These are phyloP conservation scores for Lentinus tigrinus DNA, from an alignment of 768 basidiomycete genomes.

Conservation along the genomic window DNA sequence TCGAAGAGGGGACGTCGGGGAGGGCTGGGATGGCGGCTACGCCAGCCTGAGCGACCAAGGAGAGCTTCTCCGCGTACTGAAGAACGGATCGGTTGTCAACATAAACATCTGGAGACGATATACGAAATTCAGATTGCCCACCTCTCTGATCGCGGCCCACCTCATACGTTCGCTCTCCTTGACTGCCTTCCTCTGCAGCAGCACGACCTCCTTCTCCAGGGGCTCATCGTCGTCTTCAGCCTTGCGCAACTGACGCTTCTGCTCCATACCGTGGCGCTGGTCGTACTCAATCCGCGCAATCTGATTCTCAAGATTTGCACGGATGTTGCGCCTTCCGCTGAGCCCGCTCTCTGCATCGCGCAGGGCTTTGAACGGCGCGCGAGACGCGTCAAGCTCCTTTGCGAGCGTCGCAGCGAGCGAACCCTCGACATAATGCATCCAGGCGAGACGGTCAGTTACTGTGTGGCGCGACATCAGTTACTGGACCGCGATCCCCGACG, in stretches of 20 bases:
- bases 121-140: slow-evolving; percentile 27
- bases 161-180: slow-evolving; percentile 73
- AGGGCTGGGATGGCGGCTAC: slow-evolving; percentile 59
- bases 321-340: slow-evolving; percentile 60
- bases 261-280: slow-evolving; percentile 62
- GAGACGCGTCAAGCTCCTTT: slow-evolving; percentile 59
- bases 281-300: slow-evolving; percentile 66
- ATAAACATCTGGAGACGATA: slow-evolving; percentile 3
- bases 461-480: not conserved
- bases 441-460: slow-evolving; percentile 83
- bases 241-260: slow-evolving; percentile 64
- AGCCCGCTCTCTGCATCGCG: slow-evolving; percentile 68
- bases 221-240: slow-evolving; percentile 62
- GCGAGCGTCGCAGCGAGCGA: slow-evolving; percentile 63
- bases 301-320: slow-evolving; percentile 56
- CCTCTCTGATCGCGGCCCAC: slow-evolving; percentile 84
- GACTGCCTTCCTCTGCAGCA: slow-evolving; percentile 74
- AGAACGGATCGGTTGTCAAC: not conserved
- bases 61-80: slow-evolving; percentile 80
- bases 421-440: slow-evolving; percentile 76
- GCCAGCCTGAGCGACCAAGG: slow-evolving; percentile 71
- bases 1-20: slow-evolving; percentile 65
- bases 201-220: slow-evolving; percentile 67
- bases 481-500: slow-evolving; percentile 10
- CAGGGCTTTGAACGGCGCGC: slow-evolving; percentile 66